Base-by-base conservation (phyloP, 148 eudicot species). In the Polygonum maritimum region DNA sequence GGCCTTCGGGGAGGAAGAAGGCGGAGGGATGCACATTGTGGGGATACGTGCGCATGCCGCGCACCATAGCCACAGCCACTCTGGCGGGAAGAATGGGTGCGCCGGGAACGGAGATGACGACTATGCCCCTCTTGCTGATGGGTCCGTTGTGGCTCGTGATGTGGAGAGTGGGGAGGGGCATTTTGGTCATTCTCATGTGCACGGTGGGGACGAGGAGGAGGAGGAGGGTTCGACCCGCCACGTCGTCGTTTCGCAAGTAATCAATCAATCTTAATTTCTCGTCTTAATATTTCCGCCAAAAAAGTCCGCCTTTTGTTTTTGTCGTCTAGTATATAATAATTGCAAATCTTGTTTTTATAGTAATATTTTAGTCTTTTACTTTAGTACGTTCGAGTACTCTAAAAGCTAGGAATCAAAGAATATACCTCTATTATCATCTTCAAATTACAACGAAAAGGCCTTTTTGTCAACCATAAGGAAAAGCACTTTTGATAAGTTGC, bases 231-330 rank as follows among this genome's bases (percentile, higher is more conserved):
- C 78, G 58, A 84, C 77, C 2, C 80, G 97, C 44, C 96, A 90
- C 67, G 89, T 84, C 6, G 97, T 95, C 41, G 88, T 95, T 87
- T 87, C 99, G 1, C 99, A 95, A 94, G 99, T 87, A 81, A 65
- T 54, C 26, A 35, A 26, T 62, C 22, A 26, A 26, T 33, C 69
- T 60, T 60, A 39, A 39, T 11, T 22, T 1, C 67, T 58, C 33
- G 14, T 15, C 38, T 31, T 7, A 7, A n/a, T 26, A 2, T 7
- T 57, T 21, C 11, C 10, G 9, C 22, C 63, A 57, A 57, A 57
- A 26, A 57, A 57, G 63, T 57, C 63, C 13, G 33, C 38, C 36
- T 26, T 33, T n/a, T 62, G 5, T 62, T 62, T 62, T 31, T 62
- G 69, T 62, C 69, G 22, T 31, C 15, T 62, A 62, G 36, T 22